Evolutionary conservation across 257 asterid genomes (phyloP).

Genomic region (Asclepias syriaca): DNA sequence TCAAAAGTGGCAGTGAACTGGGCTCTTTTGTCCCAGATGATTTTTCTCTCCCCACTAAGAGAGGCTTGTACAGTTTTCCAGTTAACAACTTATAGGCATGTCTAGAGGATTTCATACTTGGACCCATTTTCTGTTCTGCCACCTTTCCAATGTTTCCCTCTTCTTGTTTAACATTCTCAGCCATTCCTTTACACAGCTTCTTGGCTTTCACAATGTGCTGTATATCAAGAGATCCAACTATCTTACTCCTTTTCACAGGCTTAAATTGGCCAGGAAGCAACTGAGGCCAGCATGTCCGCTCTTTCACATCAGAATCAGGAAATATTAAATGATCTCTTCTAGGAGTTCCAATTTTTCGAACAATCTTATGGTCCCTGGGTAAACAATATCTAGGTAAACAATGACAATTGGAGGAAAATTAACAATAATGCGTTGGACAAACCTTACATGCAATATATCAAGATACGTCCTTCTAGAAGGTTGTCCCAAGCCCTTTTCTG

Average conservation of each 20-base stretch:
- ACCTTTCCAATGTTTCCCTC: slow-evolving; percentile 17
- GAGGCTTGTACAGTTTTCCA: slow-evolving; percentile 27
- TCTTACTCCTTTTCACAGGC: slow-evolving; percentile 38
- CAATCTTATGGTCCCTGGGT: slow-evolving; percentile 57
- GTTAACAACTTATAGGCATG: slow-evolving; percentile 18
- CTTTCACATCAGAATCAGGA: slow-evolving; percentile 35
- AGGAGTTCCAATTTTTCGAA: slow-evolving; percentile 44
- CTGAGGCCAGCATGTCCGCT: slow-evolving; percentile 21
- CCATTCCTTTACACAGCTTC: slow-evolving; percentile 14
- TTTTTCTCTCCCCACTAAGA: slow-evolving; percentile 25
- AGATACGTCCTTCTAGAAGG: slow-evolving; percentile 48
- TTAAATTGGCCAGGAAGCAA: slow-evolving; percentile 17
- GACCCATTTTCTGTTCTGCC: slow-evolving; percentile 21
- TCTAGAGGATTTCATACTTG: slow-evolving; percentile 14
- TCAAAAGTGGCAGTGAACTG: slow-evolving; percentile 13
- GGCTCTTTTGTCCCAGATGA: slow-evolving; percentile 20
- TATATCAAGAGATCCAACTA: slow-evolving; percentile 32
- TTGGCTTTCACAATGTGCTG: slow-evolving; percentile 18
- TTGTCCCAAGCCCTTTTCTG: slow-evolving; percentile 62
- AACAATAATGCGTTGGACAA: neutral
- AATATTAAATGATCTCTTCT: slow-evolving; percentile 63
- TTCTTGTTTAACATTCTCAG: slow-evolving; percentile 15
- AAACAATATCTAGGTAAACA: neutral
- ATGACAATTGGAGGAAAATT: neutral
- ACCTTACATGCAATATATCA: slow-evolving; percentile 70